Evolutionary conservation across 768 basidiomycete genomes (phyloP).

Genomic region (Hortiboletus flavorubellus): DNA sequence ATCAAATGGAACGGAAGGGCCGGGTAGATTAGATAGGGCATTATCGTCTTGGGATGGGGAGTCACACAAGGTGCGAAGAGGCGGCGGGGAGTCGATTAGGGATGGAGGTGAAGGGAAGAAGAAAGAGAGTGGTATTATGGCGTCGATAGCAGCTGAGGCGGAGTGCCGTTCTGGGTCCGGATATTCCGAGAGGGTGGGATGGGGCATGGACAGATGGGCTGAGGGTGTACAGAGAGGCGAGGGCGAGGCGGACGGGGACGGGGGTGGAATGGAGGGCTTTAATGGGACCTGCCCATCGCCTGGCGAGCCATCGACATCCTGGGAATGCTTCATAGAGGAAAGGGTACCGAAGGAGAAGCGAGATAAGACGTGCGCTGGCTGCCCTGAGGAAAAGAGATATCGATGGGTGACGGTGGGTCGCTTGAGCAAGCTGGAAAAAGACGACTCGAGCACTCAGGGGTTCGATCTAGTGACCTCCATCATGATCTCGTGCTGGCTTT

Average conservation of each 20-base stretch:
- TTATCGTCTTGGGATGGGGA: conserved; percentile 4
- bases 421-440: conserved; percentile 29
- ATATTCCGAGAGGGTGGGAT: conserved; percentile 11
- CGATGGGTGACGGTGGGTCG: conserved; percentile 4
- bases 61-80: not conserved
- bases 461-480: not conserved
- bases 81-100: conserved; percentile 2
- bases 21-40: conserved; percentile 28
- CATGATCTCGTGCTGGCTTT: conserved; percentile 4
- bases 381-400: not conserved
- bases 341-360: conserved; percentile 20
- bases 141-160: not conserved
- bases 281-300: not conserved
- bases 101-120: conserved; percentile 13
- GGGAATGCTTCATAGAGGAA: conserved; percentile 37
- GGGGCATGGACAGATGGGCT: conserved; percentile 12
- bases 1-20: conserved; percentile 13
- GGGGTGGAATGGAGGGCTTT: conserved; percentile 4
- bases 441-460: conserved; percentile 21
- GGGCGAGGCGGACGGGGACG: not conserved
- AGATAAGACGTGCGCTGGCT: conserved; percentile 10
- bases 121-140: not conserved
- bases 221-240: conserved; percentile 5
- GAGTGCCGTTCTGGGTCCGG: conserved; percentile 4
- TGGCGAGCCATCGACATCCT: conserved; percentile 47